These are phyloP conservation scores for Crotalaria pallida DNA, from an alignment of 306 rosid genomes.

Conservation along the genomic window DNA sequence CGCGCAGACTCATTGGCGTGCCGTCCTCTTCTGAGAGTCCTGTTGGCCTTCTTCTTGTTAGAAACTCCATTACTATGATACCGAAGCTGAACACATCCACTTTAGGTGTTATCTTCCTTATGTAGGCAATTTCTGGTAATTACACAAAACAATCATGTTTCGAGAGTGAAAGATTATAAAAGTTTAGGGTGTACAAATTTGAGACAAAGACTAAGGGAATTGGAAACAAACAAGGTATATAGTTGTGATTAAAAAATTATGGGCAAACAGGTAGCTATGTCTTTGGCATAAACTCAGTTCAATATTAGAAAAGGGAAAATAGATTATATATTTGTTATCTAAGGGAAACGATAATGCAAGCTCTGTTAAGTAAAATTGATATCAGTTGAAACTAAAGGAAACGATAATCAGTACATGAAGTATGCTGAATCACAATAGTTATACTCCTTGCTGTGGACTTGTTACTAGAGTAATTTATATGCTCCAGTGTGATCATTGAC, in stretches of 20 bases:
- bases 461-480: neutral
- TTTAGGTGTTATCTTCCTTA: slow-evolving; percentile 64
- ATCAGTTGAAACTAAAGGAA: neutral
- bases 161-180: slow-evolving; percentile 1
- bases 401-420: neutral
- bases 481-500: neutral
- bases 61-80: slow-evolving; percentile 67
- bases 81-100: slow-evolving; percentile 87
- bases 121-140: slow-evolving; percentile 79
- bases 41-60: slow-evolving; percentile 72
- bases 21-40: slow-evolving; percentile 54
- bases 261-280: neutral
- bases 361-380: neutral
- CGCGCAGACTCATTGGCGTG: slow-evolving; percentile 47
- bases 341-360: neutral
- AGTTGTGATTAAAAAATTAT: neutral
- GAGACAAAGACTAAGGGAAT: neutral
- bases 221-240: neutral
- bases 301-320: neutral
- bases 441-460: neutral
- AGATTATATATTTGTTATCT: neutral
- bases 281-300: neutral
- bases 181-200: neutral
- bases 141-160: slow-evolving; percentile 16
- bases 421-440: neutral